phyloP scores from a whole-genome alignment of 2,329 filamentous ascomycete genomes.

The Aspergillus luchuensis region DNA sequence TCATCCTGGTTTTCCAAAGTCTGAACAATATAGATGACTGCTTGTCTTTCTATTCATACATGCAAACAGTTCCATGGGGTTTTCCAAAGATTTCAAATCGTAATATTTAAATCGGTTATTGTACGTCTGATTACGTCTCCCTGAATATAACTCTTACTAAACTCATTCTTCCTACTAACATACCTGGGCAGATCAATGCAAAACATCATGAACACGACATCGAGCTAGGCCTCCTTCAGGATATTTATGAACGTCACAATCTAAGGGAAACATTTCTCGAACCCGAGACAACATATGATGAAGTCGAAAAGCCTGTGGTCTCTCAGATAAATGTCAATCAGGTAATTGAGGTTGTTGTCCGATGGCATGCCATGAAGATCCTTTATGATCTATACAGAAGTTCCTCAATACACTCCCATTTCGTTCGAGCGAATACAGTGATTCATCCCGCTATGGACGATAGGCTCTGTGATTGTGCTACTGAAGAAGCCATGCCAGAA shows the following conservation, averaged over 20 bases:
- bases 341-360: neutral
- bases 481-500: neutral
- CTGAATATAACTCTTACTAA: neutral
- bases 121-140: neutral
- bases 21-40: neutral
- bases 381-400: neutral
- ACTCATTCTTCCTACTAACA: neutral
- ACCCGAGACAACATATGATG: neutral
- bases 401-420: neutral
- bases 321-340: neutral
- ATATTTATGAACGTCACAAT: neutral
- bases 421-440: neutral
- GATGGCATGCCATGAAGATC: neutral
- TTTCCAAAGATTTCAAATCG: neutral
- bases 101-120: neutral
- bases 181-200: neutral
- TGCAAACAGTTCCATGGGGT: neutral
- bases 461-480: neutral
- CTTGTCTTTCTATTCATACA: neutral
- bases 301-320: neutral
- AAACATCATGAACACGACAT: neutral
- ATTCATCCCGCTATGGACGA: neutral
- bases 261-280: neutral
- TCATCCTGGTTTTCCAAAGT: neutral
- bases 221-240: neutral